Conservation (phyloP, 345 rosid genomes). For the Cardamine resedifolia region DNA sequence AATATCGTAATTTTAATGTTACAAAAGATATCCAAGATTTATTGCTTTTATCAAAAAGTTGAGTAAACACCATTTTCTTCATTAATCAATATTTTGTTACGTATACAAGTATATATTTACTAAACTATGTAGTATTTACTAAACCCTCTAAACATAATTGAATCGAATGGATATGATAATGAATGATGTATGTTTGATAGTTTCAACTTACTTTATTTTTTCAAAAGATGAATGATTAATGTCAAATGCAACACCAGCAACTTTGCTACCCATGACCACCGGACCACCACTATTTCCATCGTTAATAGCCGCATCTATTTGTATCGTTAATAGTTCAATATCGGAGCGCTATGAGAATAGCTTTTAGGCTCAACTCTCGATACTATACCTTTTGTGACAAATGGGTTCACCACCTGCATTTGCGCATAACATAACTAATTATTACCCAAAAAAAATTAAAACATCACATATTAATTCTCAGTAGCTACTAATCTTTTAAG, state of each 20-base stretch:
- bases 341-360: conserved; percentile 50
- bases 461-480: too few species aligned
- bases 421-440: conserved; percentile 27
- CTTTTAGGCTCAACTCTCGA: conserved; percentile 75
- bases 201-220: not conserved
- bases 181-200: too few species aligned
- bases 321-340: conserved; percentile 65
- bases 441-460: too few species aligned
- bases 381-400: conserved; percentile 66
- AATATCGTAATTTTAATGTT: not conserved
- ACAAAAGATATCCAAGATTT: not conserved
- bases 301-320: conserved; percentile 76
- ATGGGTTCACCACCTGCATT: conserved; percentile 64
- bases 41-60: too few species aligned
- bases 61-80: too few species aligned
- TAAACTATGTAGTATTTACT: too few species aligned
- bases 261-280: conserved; percentile 68
- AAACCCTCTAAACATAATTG: too few species aligned
- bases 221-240: not conserved
- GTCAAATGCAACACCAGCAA: conserved; percentile 63
- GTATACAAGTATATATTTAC: too few species aligned
- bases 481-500: conserved; percentile 27
- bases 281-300: conserved; percentile 73
- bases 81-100: too few species aligned
- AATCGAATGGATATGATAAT: too few species aligned